Evolutionary conservation across 2,329 filamentous ascomycete genomes (phyloP), one percentile per base, ranked within the genome.

Genomic region (Alternaria rosae): DNA sequence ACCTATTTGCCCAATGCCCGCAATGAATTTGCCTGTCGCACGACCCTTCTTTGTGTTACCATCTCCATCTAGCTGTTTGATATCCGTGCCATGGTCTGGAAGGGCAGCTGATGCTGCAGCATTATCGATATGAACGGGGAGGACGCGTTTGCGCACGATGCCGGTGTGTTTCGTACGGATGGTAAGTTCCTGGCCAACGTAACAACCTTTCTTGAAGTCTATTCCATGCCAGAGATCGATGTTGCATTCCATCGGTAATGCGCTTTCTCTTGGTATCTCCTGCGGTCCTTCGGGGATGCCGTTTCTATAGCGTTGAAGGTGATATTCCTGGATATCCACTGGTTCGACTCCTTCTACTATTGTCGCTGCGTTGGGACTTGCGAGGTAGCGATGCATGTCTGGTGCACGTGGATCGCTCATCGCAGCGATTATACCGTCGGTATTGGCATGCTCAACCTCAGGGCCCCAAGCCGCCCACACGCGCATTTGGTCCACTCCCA

Each of bases 141-240:
- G 79, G 52, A 98, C 88, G 52, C 95, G 87, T 84, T 97, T 97
- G 64, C 95, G 86, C 42, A 99, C 92, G 15, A 99, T 92, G 21
- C 95, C 95, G 12, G 91, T 94, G 80, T 99, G 95, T 77, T 94
- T 91, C 2, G 95, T 99, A 43, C 95, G 90, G 68, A 98, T 97
- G 2, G 95, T 98, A 66, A 99, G 86, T 79, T 99, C 95, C 81
- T 99, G 95, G 0, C 95, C 95, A 8, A 98, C 88, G 79, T 99
- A 99, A 81, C 95, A 99, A 8, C 95, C 95, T 82, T 99, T 99
- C 75, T 89, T 89, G 82, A 95, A 99, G 80, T 97, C 92, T 68
- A 99, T 90, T 25, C 89, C 95, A 50, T 87, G 86, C 85, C 92
- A 92, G 62, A 92, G 82, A 79, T 99, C 95, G 77, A 98, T 86